Evolutionary conservation across 208 protist genomes (phyloP).

Genomic region (Kentomonas sorsogonicus): DNA sequence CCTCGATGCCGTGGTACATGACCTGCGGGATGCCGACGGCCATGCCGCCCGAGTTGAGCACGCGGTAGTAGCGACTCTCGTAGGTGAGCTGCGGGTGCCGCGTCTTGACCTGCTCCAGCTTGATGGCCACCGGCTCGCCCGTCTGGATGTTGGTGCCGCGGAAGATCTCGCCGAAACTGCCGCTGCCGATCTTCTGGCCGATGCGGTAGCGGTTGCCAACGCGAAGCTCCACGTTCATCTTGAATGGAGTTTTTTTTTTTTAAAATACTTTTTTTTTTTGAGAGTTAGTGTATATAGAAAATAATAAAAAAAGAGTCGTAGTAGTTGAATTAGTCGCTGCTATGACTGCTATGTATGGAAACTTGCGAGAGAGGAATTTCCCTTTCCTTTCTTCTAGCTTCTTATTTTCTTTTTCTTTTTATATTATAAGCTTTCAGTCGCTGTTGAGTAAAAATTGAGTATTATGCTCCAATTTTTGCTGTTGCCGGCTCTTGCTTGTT

Average conservation of each 20-base stretch:
- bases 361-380: neutral
- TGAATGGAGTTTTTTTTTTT: neutral
- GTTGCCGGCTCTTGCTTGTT: no score
- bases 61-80: slow-evolving; percentile 87
- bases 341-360: neutral
- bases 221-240: slow-evolving; percentile 34
- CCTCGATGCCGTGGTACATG: slow-evolving; percentile 86
- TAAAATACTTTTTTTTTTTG: slow-evolving; percentile 7
- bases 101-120: slow-evolving; percentile 87
- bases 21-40: slow-evolving; percentile 85
- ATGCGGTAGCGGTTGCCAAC: slow-evolving; percentile 96
- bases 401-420: slow-evolving; percentile 1
- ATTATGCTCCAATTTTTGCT: no score
- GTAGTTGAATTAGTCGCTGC: no score
- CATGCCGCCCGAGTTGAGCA: slow-evolving; percentile 69
- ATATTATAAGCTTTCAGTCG: neutral
- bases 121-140: slow-evolving; percentile 87
- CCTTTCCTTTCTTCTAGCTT: neutral
- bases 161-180: slow-evolving; percentile 93
- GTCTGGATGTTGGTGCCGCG: slow-evolving; percentile 89
- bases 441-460: no score
- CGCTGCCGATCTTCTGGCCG: slow-evolving; percentile 96
- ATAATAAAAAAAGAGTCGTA: slow-evolving; percentile 3
- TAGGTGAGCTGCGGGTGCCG: slow-evolving; percentile 90
- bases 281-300: neutral